Evolutionary conservation across 768 basidiomycete genomes (phyloP), one percentile per base, ranked within the genome.

Genomic region (Infundibulicybe gibba): DNA sequence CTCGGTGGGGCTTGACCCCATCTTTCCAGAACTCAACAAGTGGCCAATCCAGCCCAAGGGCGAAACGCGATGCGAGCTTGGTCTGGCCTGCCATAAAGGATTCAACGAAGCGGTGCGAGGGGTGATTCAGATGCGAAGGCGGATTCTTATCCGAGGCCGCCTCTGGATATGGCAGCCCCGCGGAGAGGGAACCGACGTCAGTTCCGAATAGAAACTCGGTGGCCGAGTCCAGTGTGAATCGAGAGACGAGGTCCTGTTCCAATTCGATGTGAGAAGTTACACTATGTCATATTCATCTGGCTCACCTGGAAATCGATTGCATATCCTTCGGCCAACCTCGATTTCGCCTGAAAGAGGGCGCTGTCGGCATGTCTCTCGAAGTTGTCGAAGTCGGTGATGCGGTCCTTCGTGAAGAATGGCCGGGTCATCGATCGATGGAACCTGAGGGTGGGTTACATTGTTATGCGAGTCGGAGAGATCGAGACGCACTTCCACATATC

Each of bases 141-240:
- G 32, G 51, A 45, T 32, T 46, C 35, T 32, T 52, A 52, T 31
- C 48, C 54, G 16, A 54, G 53, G 21, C 56, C 47, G 6, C 65
- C 44, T 61, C 40, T 2, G 81, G 79, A 51, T 80, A 78, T 1
- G 77, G 69, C 1, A 82, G 64, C 4, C 68, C 70, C 0, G 68
- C 75, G 6, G 65, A 64, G 17, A 81, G 73, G 3, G 75, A 75
- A 35, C 58, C 58, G 12, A 80, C 71, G 41, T 73, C 64, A 30
- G 72, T 60, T 19, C 70, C 74, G 51, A 82, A 81, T 21, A 83
- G 70, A 51, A 81, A 84, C 34, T 79, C 74, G 0, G 80, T 73
- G 1, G 79, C 80, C 0, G 77, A 73, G 59, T 83, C 81, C 41
- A 83, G 63, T 0, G 81, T 83, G 59, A 81, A 84, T 2, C 79